Evolutionary conservation across 192 early-diverging fungal species (phyloP), one percentile per base, ranked within the genome.

Genomic region (Gryganskiella cystojenkinii): DNA sequence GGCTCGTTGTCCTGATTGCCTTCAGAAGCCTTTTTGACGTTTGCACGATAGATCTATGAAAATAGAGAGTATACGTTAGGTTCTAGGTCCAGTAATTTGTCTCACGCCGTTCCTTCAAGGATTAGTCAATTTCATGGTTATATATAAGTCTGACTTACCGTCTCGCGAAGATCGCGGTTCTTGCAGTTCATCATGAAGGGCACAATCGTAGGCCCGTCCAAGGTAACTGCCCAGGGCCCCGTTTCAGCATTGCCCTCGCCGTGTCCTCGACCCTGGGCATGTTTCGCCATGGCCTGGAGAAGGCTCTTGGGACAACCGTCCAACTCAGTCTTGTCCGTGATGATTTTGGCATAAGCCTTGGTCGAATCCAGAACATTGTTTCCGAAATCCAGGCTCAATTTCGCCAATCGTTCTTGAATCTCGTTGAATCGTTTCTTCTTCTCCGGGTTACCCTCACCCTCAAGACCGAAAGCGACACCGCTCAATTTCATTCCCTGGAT

Each of bases 141-240:
- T 24, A 52, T 0, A 14, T n/a, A 22, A 62, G 55, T 6, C 33
- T 11, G 2, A 49, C 63, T 52, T 72, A 85, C 83, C n/a, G 78
- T 61, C 63, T 86, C 83, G 49, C 88, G 81, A 2, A 89, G 81
- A 9, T 59, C 57, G 25, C 88, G 67, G 66, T 87, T 87, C 19
- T 69, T 78, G 64, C 84, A 86, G 67, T 81, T 84, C 84, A 83
- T 86, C 80, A 89, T 83, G 27, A 89, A 86, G 2, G 88, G 86
- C 3, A 79, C 80, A 52, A 78, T 79, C 7, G 82, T 82, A 4
- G 88, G 86, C 19, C 60, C 65, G 63, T 89, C 88, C 46, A 89
- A 47, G 3, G 88, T 89, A 22, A 87, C 78, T 30, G 81, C 82
- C 69, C 83, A 89, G 11, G 82, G 82, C 15, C 84, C 82, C 2